These are phyloP conservation scores for Elsinoe fawcettii DNA, from an alignment of 2,329 filamentous ascomycete species.

Conservation along the genomic window DNA sequence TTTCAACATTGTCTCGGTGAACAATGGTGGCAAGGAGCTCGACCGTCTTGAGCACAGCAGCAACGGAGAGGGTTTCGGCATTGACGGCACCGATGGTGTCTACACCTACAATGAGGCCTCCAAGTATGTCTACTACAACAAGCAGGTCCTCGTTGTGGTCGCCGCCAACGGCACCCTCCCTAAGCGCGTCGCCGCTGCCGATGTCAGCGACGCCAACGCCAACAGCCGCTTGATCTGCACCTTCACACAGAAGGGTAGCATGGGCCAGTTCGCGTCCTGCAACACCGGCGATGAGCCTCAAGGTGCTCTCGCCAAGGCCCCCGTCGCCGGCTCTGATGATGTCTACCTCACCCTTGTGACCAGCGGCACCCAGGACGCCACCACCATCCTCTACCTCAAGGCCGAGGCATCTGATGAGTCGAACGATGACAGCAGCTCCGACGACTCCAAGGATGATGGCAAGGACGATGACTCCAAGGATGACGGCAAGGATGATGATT, in stretches of 20 bases:
- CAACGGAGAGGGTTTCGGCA: slow-evolving; percentile 1
- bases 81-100: not conserved
- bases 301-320: not conserved
- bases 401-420: not conserved
- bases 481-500: not conserved
- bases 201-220: not conserved
- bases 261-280: not conserved
- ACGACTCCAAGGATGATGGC: not conserved
- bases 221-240: not conserved
- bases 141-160: not conserved
- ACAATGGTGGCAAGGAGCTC: slow-evolving; percentile 1
- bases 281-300: not conserved
- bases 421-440: not conserved
- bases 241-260: slow-evolving; percentile 3
- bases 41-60: not conserved
- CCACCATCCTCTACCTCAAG: not conserved
- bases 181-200: not conserved
- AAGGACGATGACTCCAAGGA: not conserved
- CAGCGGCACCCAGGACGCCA: not conserved
- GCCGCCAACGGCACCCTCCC: not conserved
- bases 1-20: slow-evolving; percentile 1
- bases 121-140: not conserved
- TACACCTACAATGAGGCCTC: slow-evolving; percentile 2
- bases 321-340: not conserved
- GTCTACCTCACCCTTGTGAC: slow-evolving; percentile 1